A percentile compares a stretch with the other conserved stretches of the same genome.
Conservation (phyloP, 306 rosid genomes). For the Datisca glomerata region DNA sequence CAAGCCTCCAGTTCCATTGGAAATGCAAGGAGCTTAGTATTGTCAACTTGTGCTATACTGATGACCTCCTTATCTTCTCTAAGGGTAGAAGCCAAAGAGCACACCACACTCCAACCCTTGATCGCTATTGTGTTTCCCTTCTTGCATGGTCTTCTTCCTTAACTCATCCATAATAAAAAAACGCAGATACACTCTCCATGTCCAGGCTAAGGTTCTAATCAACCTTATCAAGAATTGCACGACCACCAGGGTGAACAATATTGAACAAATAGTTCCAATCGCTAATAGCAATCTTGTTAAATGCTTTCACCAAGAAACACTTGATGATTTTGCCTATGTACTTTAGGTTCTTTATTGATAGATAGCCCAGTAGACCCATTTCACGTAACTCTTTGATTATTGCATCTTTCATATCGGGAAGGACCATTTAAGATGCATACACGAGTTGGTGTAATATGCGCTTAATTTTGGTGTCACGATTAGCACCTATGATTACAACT, state of each 20-base stretch:
- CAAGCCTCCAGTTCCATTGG: too few species aligned
- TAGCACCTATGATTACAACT: slow-evolving; percentile 3
- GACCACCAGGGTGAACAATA: slow-evolving; percentile 4
- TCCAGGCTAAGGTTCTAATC: slow-evolving; percentile 3
- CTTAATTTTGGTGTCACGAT: slow-evolving; percentile 1
- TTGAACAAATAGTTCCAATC: slow-evolving; percentile 5
- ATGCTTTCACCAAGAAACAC: neutral
- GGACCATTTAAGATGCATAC: slow-evolving; percentile 6
- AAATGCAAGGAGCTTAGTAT: too few species aligned
- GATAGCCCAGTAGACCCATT: neutral
- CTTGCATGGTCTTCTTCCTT: neutral
- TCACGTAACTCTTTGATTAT: neutral
- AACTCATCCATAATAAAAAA: slow-evolving; percentile 1
- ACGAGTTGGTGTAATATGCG: slow-evolving; percentile 7
- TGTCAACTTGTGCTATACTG: too few species aligned
- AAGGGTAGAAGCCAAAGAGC: too few species aligned
- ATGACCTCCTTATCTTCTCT: too few species aligned
- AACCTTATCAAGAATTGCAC: neutral
- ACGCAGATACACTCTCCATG: neutral
- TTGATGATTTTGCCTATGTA: neutral
- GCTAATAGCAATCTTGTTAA: neutral
- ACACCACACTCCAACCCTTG: neutral
- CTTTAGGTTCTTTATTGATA: neutral
- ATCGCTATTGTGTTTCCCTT: neutral
- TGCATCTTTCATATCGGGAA: slow-evolving; percentile 11